phyloP scores from a whole-genome alignment of 1,284 basidiomycete species.

The Boletus sp. region DNA sequence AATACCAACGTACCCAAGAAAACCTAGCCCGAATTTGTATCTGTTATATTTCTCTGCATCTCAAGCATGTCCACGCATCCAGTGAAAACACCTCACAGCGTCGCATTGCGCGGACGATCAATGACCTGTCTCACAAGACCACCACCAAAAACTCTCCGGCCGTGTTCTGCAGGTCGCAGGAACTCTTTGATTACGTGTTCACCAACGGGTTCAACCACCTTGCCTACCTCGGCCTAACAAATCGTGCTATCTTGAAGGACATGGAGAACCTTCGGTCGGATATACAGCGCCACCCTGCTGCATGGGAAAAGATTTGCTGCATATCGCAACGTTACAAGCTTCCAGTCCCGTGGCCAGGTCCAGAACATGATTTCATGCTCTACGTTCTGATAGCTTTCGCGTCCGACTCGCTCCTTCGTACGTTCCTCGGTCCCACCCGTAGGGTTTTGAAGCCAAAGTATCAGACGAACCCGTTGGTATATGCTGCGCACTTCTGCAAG shows the following conservation, averaged over 20 bases:
- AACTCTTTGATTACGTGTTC: slow-evolving; percentile 7
- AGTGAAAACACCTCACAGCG: background rate
- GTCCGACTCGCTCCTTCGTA: slow-evolving; percentile 4
- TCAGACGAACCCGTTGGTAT: slow-evolving; percentile 7
- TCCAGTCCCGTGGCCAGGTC: background rate
- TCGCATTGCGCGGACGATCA: background rate
- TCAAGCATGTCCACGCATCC: slow-evolving; percentile 1
- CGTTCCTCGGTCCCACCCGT: background rate
- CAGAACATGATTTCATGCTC: slow-evolving; percentile 5
- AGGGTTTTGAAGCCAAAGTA: background rate
- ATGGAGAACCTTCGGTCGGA: background rate
- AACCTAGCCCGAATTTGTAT: slow-evolving; percentile 4
- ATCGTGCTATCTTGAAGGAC: slow-evolving; percentile 2
- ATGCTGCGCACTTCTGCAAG: slow-evolving; percentile 8
- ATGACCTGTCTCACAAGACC: too few species aligned
- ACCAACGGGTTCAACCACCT: slow-evolving; percentile 8
- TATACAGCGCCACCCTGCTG: background rate
- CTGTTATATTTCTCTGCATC: slow-evolving; percentile 2
- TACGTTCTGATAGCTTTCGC: slow-evolving; percentile 5
- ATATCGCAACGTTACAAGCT: background rate
- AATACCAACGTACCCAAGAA: slow-evolving; percentile 2
- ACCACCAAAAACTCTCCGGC: too few species aligned
- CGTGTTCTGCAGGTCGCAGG: background rate
- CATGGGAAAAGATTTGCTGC: slow-evolving; percentile 1
- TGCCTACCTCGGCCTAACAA: background rate